phyloP scores from a whole-genome alignment of 1,139 yeast species.

The Pichia cactophila region DNA sequence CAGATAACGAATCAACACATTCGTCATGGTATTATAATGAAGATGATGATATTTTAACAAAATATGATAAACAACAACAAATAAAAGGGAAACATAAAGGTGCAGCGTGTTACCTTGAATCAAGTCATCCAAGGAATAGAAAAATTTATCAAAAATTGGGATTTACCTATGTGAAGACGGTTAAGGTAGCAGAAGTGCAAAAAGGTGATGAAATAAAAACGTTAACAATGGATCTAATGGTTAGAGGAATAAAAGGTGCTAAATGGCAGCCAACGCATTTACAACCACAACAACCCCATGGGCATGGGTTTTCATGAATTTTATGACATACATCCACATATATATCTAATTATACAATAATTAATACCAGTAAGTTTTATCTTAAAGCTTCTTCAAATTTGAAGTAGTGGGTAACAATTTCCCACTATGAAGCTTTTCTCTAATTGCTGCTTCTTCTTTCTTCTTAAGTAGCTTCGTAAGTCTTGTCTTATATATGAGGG shows the following conservation, averaged over 20 bases:
- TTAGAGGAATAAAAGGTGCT: slow-evolving; percentile 29
- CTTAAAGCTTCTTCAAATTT: neutral
- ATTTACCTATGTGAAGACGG: slow-evolving; percentile 39
- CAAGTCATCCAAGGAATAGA: slow-evolving; percentile 45
- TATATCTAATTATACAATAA: neutral
- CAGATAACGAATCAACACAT: slow-evolving; percentile 28
- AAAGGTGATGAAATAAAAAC: slow-evolving; percentile 24
- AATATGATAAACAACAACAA: slow-evolving; percentile 24
- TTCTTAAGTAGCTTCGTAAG: slow-evolving; percentile 20
- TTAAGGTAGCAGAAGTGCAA: slow-evolving; percentile 32
- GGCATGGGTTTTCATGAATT: neutral
- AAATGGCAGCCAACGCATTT: slow-evolving; percentile 11
- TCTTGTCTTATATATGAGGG: slow-evolving; percentile 23
- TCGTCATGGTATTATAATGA: slow-evolving; percentile 29
- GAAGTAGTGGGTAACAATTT: slow-evolving; percentile 20
- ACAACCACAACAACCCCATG: neutral
- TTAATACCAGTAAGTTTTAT: neutral
- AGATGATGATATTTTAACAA: slow-evolving; percentile 26
- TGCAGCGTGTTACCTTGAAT: slow-evolving; percentile 38
- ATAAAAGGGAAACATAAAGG: slow-evolving; percentile 18
- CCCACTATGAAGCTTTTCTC: slow-evolving; percentile 19
- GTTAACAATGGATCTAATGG: slow-evolving; percentile 37
- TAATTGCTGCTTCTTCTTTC: slow-evolving; percentile 15
- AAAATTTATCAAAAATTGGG: slow-evolving; percentile 43
- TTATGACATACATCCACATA: neutral